Evolutionary conservation across 2,329 filamentous ascomycete genomes (phyloP).

Genomic region (Fusarium nelsonii): DNA sequence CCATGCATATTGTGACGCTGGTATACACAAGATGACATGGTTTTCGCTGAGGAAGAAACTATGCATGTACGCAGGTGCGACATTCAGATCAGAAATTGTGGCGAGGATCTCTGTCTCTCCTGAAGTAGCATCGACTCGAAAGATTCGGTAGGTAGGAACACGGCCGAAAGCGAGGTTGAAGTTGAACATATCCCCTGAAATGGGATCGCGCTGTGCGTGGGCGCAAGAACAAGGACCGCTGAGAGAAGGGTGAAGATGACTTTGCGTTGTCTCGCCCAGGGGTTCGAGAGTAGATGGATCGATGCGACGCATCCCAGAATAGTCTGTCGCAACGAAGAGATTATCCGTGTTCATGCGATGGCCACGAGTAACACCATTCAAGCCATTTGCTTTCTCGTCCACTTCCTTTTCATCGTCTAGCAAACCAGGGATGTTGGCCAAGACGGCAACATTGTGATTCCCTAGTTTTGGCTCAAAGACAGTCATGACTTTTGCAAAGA

Average conservation of each 20-base stretch:
- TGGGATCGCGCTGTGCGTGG: constrained; percentile 78
- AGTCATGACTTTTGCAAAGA: constrained; percentile 79
- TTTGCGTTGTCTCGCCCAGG: constrained; percentile 71
- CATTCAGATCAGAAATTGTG: constrained; percentile 64
- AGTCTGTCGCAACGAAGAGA: constrained; percentile 70
- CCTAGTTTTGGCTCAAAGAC: constrained; percentile 60
- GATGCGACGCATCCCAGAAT: constrained; percentile 68
- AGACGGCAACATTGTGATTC: constrained; percentile 71
- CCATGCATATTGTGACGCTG: constrained; percentile 70
- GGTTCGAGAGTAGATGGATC: constrained; percentile 80
- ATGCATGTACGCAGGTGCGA: constrained; percentile 80
- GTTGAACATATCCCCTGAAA: constrained; percentile 82
- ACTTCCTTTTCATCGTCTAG: constrained; percentile 27
- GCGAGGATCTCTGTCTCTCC: constrained; percentile 79
- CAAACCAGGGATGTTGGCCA: constrained; percentile 74
- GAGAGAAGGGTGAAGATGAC: constrained; percentile 73
- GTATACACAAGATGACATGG: constrained; percentile 80
- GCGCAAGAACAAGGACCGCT: constrained; percentile 75
- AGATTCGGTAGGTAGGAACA: constrained; percentile 74
- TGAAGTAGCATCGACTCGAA: constrained; percentile 71
- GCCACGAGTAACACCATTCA: constrained; percentile 39
- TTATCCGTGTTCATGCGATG: constrained; percentile 58
- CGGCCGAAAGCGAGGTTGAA: constrained; percentile 78
- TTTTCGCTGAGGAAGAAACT: constrained; percentile 80
- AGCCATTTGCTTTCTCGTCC: neutral